Evolutionary conservation across 139 green algal genomes (phyloP), one percentile per base, ranked within the genome.

Genomic region (Ettlia oleoabundans): DNA sequence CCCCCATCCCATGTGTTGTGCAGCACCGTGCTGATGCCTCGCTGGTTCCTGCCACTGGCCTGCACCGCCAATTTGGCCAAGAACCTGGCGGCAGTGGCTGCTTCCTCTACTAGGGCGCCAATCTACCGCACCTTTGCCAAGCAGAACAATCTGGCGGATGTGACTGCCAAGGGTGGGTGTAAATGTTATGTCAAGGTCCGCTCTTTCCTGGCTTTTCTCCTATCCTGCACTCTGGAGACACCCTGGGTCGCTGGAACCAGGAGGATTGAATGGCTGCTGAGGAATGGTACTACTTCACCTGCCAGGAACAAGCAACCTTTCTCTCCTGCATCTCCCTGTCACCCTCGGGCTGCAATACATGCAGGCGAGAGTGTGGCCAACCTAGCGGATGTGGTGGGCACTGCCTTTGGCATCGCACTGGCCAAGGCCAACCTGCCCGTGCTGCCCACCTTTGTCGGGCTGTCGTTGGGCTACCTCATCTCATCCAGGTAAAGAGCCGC

Each of bases 101-200:
- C 90, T 35, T 91, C 79, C 28, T 91, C 88, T 52, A 97, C 94
- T 0, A 87, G 94, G 1, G 94, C 93, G 38, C 94, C 94, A 47
- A 97, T 97, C 81, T 97, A 97, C 88, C 85, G 92, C 55, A 95
- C 91, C 10, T 96, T 97, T 88, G 94, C 94, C 2, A 83, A 89
- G 66, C 71, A 87, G 51, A 94, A 96, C 73, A 96, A 96, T 82
- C 62, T 96, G 80, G 93, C 90, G 4, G 93, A 96, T 76, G 84
- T 96, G 61, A 96, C 93, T 10, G 93, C 93, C 19, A 96, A 94
- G 38, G 74, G 79, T 74, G 64, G 30, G 82, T 30, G 62, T 33
- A 8, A 15, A 24, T 58, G 47, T 15, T 58, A n/a, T n/a, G n/a
- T n/a, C n/a, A n/a, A n/a, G n/a, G n/a, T n/a, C n/a, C n/a, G n/a